Conservation (phyloP, 116 monocot species). For the Phalaenopsis hybrid region DNA sequence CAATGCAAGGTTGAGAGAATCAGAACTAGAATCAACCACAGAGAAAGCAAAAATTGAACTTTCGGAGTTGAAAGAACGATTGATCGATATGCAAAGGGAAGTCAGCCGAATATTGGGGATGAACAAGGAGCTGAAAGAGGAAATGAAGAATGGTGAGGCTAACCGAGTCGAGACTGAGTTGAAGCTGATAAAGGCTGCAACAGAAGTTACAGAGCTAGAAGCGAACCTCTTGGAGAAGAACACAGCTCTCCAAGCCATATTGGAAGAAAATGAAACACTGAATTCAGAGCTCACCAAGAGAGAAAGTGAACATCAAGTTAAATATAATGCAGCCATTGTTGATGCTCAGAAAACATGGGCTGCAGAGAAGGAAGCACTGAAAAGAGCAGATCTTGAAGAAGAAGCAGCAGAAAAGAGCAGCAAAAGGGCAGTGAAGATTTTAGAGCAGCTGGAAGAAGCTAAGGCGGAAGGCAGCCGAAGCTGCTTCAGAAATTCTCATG, state of each 20-base stretch:
- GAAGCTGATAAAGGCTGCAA: conserved; percentile 19
- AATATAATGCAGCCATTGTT: conserved; percentile 21
- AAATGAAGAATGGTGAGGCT: conserved; percentile 4
- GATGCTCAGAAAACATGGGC: conserved; percentile 7
- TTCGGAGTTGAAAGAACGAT: conserved; percentile 23
- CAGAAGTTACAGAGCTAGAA: conserved; percentile 46
- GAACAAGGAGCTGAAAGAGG: conserved; percentile 20
- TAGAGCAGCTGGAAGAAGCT: conserved; percentile 62
- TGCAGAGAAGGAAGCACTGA: background rate
- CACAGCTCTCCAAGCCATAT: conserved; percentile 23
- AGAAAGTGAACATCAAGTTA: conserved; percentile 27
- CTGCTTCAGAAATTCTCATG: conserved; percentile 49
- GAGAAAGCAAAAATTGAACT: conserved; percentile 28
- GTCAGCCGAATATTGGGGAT: conserved; percentile 7
- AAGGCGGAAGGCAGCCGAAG: conserved; percentile 74
- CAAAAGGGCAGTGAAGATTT: conserved; percentile 26
- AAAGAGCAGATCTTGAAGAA: background rate
- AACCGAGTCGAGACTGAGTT: background rate
- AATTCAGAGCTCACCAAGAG: conserved; percentile 34
- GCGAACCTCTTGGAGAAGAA: conserved; percentile 73
- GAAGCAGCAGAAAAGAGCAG: conserved; percentile 44
- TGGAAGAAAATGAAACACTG: conserved; percentile 58
- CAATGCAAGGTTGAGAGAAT: conserved; percentile 30
- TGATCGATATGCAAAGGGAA: conserved; percentile 28
- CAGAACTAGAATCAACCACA: conserved; percentile 22